Percentiles rank a stretch among this genome's conserved stretches.
These are phyloP conservation scores for Ustilago vetiveriae DNA, from an alignment of 1,284 basidiomycete species.

Conservation along the genomic window DNA sequence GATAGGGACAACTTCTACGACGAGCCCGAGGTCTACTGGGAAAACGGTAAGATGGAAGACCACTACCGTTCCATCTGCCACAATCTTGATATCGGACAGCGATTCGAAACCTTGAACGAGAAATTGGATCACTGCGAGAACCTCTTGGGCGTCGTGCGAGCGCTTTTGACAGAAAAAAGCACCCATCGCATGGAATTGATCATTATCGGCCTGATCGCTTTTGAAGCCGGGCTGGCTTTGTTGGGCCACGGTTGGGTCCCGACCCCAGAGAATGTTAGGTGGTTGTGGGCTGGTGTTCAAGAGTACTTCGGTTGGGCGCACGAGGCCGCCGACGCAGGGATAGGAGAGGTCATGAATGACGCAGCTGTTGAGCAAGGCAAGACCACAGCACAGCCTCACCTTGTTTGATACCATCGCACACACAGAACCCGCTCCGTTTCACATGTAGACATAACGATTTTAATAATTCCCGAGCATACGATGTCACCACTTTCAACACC, in stretches of 20 bases:
- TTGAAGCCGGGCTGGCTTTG: conserved; percentile 56
- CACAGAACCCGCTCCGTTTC: not conserved
- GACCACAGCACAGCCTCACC: conserved; percentile 9
- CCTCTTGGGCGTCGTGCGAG: conserved; percentile 59
- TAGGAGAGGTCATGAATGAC: not conserved
- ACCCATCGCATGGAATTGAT: conserved; percentile 65
- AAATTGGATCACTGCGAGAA: conserved; percentile 65
- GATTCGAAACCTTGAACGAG: conserved; percentile 63
- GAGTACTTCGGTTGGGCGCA: too few species aligned
- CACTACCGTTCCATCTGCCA: conserved; percentile 62
- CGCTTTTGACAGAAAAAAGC: conserved; percentile 60
- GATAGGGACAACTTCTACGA: conserved; percentile 64
- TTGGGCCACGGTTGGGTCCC: conserved; percentile 58
- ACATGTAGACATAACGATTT: too few species aligned
- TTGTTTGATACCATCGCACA: too few species aligned
- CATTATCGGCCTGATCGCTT: conserved; percentile 61
- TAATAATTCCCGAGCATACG: not conserved
- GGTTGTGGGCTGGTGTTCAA: conserved; percentile 7
- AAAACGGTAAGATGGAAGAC: conserved; percentile 60
- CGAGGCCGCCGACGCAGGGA: too few species aligned
- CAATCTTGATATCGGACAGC: conserved; percentile 57
- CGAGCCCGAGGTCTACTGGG: conserved; percentile 66
- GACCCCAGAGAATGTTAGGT: conserved; percentile 26
- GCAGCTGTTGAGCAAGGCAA: not conserved
- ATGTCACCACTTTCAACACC: not conserved